These are phyloP conservation scores for Neofusicoccum laricinum DNA, from an alignment of 2,329 filamentous ascomycete genomes.

Conservation along the genomic window DNA sequence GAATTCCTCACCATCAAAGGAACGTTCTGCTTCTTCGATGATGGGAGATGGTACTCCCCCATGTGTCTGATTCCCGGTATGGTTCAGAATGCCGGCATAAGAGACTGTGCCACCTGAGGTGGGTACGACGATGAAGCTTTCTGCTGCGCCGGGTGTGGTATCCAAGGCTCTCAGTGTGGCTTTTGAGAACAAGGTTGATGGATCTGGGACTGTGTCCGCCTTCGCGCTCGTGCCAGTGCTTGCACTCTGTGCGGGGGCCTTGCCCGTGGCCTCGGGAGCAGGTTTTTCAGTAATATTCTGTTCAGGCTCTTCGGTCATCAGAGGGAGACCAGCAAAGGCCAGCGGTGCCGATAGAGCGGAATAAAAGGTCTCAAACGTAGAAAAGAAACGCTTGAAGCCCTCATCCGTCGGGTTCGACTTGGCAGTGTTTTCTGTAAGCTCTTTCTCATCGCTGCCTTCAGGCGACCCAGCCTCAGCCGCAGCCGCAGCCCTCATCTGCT, in stretches of 20 bases:
- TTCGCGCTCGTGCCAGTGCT: constrained; percentile 53
- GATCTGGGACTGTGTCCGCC: constrained; percentile 57
- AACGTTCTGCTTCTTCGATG: constrained; percentile 49
- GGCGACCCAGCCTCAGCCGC: background rate
- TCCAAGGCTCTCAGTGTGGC: constrained; percentile 78
- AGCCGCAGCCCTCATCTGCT: background rate
- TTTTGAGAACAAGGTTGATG: constrained; percentile 79
- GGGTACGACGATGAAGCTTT: constrained; percentile 85
- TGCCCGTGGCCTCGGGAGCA: constrained; percentile 28
- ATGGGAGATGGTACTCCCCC: constrained; percentile 32
- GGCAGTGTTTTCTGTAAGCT: background rate
- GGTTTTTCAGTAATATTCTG: constrained; percentile 18
- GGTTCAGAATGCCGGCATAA: constrained; percentile 77
- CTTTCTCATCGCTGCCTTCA: background rate
- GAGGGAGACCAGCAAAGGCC: constrained; percentile 86
- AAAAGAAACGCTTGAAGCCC: constrained; percentile 88
- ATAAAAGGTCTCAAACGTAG: constrained; percentile 82
- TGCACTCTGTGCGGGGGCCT: constrained; percentile 32
- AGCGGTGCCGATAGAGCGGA: constrained; percentile 85
- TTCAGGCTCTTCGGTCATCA: constrained; percentile 41
- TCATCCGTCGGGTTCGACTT: constrained; percentile 56
- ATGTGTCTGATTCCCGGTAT: constrained; percentile 35
- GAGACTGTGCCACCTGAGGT: constrained; percentile 87
- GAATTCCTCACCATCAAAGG: constrained; percentile 64
- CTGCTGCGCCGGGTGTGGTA: constrained; percentile 49